A percentile compares a stretch with the other conserved stretches of the same genome.
Evolutionary conservation across 2,329 filamentous ascomycete species (phyloP).

Genomic region (Microcyclosporella mali): DNA sequence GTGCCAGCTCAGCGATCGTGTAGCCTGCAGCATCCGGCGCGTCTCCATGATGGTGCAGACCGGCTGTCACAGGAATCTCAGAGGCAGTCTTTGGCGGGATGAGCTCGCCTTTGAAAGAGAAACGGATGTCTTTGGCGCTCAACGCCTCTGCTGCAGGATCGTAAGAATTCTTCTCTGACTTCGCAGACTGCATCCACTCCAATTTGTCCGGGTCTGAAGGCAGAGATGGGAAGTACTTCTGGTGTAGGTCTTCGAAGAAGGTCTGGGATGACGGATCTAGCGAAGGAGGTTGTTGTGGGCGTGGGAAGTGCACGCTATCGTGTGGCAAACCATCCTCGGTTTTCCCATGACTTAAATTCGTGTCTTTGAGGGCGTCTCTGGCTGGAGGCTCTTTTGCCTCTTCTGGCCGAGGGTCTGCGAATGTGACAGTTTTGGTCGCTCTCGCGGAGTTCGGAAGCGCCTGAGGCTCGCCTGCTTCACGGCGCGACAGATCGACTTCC

Average conservation of each 20-base stretch:
- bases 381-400: slow-evolving; percentile 1
- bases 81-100: slow-evolving; percentile 71
- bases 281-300: slow-evolving; percentile 52
- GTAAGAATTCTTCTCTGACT: slow-evolving; percentile 62
- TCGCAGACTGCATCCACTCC: slow-evolving; percentile 76
- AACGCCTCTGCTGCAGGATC: slow-evolving; percentile 68
- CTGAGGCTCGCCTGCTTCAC: background rate
- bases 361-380: background rate
- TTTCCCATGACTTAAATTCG: background rate
- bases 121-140: slow-evolving; percentile 72
- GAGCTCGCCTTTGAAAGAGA: slow-evolving; percentile 77
- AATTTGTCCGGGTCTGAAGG: slow-evolving; percentile 78
- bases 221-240: slow-evolving; percentile 88
- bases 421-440: slow-evolving; percentile 17
- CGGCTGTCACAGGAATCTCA: slow-evolving; percentile 66
- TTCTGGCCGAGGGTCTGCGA: slow-evolving; percentile 12
- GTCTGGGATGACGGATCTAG: slow-evolving; percentile 77
- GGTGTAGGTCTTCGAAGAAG: slow-evolving; percentile 77
- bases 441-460: slow-evolving; percentile 2
- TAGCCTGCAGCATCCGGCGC: slow-evolving; percentile 93
- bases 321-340: slow-evolving; percentile 13
- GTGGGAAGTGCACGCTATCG: slow-evolving; percentile 55
- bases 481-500: slow-evolving; percentile 33
- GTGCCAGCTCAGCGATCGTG: slow-evolving; percentile 78
- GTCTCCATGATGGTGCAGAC: slow-evolving; percentile 87